Percentiles rank a stretch among this genome's conserved stretches.
These are phyloP conservation scores for Effrenium voratum DNA, from an alignment of 73 alveolate species.

Conservation along the genomic window DNA sequence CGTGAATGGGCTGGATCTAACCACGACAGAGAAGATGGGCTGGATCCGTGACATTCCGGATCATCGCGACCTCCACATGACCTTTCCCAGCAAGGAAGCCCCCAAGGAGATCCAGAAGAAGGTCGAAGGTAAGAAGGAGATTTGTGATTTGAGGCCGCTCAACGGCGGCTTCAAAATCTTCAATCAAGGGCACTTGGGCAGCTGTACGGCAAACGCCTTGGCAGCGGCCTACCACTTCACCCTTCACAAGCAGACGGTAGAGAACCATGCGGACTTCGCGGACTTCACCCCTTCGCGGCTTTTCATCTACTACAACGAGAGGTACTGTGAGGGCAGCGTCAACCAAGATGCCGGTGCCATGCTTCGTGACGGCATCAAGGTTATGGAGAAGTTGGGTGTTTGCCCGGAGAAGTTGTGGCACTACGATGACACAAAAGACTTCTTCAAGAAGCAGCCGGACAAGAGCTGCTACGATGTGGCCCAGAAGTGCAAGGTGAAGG, in stretches of 20 bases:
- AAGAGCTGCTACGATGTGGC: slow-evolving; percentile 40
- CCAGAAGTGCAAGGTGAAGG: slow-evolving; percentile 61
- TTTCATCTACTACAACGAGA: slow-evolving; percentile 89
- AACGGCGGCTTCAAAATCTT: too few species aligned
- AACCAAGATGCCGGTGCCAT: slow-evolving; percentile 75
- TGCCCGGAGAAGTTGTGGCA: slow-evolving; percentile 63
- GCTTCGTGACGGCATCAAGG: slow-evolving; percentile 88
- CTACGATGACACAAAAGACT: slow-evolving; percentile 43
- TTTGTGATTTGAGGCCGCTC: too few species aligned
- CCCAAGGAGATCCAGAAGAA: slow-evolving; percentile 12
- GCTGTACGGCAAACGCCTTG: slow-evolving; percentile 71
- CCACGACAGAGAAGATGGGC: neutral
- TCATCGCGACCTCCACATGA: slow-evolving; percentile 53
- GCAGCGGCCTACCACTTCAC: slow-evolving; percentile 66
- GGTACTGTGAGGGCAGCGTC: slow-evolving; percentile 84
- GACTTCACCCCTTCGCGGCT: slow-evolving; percentile 77
- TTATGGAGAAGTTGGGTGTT: slow-evolving; percentile 66
- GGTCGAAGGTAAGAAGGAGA: too few species aligned
- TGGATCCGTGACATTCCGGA: slow-evolving; percentile 47
- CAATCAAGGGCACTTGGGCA: slow-evolving; percentile 6
- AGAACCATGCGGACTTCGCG: slow-evolving; percentile 43
- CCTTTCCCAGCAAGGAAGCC: neutral
- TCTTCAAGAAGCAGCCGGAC: slow-evolving; percentile 74
- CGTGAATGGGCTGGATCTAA: neutral
- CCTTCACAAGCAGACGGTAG: slow-evolving; percentile 71